phyloP scores from a whole-genome alignment of 768 basidiomycete species.

The Collybiopsis luxurians region DNA sequence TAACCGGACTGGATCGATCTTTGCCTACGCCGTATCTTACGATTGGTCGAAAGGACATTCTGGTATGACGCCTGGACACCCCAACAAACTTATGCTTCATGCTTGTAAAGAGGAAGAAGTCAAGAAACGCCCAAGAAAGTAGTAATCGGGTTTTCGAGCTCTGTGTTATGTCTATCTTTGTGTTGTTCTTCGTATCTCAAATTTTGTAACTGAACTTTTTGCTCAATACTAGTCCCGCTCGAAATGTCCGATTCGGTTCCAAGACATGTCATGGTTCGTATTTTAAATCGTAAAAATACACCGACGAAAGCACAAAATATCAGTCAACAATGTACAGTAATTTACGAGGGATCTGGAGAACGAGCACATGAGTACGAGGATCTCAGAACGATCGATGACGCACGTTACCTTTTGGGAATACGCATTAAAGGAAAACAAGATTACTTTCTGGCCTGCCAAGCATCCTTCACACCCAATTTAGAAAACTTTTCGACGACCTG shows the following conservation, averaged over 20 bases:
- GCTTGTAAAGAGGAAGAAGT: conserved; percentile 88
- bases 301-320: background rate
- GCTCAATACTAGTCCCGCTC: no score
- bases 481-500: conserved; percentile 42
- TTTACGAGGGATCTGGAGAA: background rate
- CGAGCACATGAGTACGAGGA: background rate
- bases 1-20: conserved; percentile 84
- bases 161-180: background rate
- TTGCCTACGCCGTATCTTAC: conserved; percentile 91
- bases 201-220: no score
- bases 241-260: no score
- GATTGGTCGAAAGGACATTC: conserved; percentile 94
- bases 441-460: conserved; percentile 50
- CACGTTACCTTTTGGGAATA: background rate
- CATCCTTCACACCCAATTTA: conserved; percentile 42
- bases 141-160: conserved; percentile 11
- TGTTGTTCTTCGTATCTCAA: background rate
- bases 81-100: conserved; percentile 83
- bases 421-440: background rate
- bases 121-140: conserved; percentile 57
- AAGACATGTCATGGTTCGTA: background rate
- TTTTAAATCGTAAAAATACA: background rate
- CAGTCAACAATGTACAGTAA: background rate
- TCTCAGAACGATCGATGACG: background rate
- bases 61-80: conserved; percentile 68